Evolutionary conservation across 2,329 filamentous ascomycete species (phyloP).

Genomic region (Microcyclospora pomicola): DNA sequence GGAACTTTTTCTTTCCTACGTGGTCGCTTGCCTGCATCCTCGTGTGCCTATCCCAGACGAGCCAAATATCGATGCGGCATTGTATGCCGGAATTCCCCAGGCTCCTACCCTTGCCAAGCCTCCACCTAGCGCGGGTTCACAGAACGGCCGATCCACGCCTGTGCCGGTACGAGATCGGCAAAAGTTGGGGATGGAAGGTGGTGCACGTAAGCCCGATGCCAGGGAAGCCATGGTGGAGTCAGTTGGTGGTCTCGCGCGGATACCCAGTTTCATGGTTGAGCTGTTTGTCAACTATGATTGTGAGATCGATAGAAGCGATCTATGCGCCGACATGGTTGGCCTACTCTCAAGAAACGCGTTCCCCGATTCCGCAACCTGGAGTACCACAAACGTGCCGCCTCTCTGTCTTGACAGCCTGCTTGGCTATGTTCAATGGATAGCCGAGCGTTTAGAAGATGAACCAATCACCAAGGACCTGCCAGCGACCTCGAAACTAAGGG

Average conservation of each 20-base stretch:
- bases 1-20: slow-evolving; percentile 85
- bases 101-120: slow-evolving; percentile 77
- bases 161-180: slow-evolving; percentile 86
- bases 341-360: slow-evolving; percentile 86
- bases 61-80: slow-evolving; percentile 71
- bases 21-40: slow-evolving; percentile 87
- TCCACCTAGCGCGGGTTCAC: slow-evolving; percentile 50
- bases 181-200: slow-evolving; percentile 82
- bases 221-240: slow-evolving; percentile 98
- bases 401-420: slow-evolving; percentile 85
- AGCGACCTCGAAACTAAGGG: slow-evolving; percentile 48
- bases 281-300: slow-evolving; percentile 98
- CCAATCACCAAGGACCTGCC: slow-evolving; percentile 52
- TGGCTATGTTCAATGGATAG: slow-evolving; percentile 81
- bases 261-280: slow-evolving; percentile 89
- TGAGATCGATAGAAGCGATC: slow-evolving; percentile 75
- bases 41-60: slow-evolving; percentile 89
- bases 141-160: slow-evolving; percentile 62
- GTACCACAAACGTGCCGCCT: slow-evolving; percentile 92
- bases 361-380: slow-evolving; percentile 96
- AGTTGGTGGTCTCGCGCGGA: slow-evolving; percentile 77
- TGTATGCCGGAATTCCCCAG: slow-evolving; percentile 89
- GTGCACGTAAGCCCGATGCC: slow-evolving; percentile 81
- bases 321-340: slow-evolving; percentile 92
- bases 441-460: slow-evolving; percentile 65